These are phyloP conservation scores for Suillus cothurnatus DNA, from an alignment of 768 basidiomycete species.

Conservation along the genomic window DNA sequence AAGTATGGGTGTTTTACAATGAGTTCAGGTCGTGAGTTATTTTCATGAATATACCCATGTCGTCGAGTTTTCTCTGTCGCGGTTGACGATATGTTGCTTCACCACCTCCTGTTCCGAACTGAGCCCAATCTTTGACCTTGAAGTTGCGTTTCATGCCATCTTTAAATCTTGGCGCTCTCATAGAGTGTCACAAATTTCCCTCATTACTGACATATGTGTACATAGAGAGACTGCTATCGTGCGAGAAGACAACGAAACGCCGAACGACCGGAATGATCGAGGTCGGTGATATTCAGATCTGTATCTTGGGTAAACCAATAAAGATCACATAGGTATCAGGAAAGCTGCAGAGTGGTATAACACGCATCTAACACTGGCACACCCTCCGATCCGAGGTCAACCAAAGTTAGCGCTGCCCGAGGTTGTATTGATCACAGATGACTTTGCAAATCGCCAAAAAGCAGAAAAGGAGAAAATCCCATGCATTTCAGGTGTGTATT, in stretches of 20 bases:
- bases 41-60: too few relatives aligned
- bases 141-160: neutral
- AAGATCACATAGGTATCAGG: slow-evolving; percentile 70
- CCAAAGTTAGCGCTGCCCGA: slow-evolving; percentile 47
- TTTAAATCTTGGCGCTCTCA: neutral
- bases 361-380: slow-evolving; percentile 60
- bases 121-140: neutral
- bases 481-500: slow-evolving; percentile 58
- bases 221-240: slow-evolving; percentile 78
- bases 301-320: neutral
- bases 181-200: neutral
- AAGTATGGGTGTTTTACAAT: slow-evolving; percentile 85
- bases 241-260: slow-evolving; percentile 75
- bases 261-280: slow-evolving; percentile 95
- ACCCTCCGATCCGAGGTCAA: slow-evolving; percentile 54
- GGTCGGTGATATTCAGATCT: slow-evolving; percentile 45
- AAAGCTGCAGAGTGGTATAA: slow-evolving; percentile 88
- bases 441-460: slow-evolving; percentile 78
- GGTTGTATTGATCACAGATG: slow-evolving; percentile 87
- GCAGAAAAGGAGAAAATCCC: slow-evolving; percentile 67
- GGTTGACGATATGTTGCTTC: neutral
- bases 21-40: slow-evolving; percentile 75
- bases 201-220: neutral
- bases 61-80: neutral
- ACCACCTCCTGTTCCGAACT: neutral